Evolutionary conservation across 805 yeast species (phyloP).

Genomic region (Hanseniaspora thailandica): DNA sequence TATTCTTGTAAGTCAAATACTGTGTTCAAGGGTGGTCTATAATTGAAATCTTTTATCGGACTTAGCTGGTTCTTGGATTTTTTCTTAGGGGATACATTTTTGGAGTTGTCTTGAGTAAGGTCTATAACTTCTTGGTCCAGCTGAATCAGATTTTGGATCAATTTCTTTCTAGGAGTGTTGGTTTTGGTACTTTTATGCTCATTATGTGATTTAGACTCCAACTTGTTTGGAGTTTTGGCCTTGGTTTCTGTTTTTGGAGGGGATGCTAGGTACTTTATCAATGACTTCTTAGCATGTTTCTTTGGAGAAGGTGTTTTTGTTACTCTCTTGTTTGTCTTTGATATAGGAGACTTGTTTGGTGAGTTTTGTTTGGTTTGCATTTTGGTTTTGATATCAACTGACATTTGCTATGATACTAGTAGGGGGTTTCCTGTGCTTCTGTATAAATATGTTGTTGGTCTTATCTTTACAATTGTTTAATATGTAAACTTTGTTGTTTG

Average conservation of each 20-base stretch:
- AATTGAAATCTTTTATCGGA: conserved; percentile 28
- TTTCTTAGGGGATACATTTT: not conserved
- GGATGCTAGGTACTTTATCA: not conserved
- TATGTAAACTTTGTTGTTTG: no score
- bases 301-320: conserved; percentile 10
- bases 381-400: not conserved
- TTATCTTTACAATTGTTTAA: no score
- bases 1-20: conserved; percentile 30
- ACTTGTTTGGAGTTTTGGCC: not conserved
- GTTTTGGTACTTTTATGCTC: not conserved
- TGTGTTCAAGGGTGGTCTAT: conserved; percentile 38
- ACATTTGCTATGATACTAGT: not conserved
- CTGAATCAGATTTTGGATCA: conserved; percentile 7
- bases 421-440: no score
- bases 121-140: not conserved
- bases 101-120: not conserved
- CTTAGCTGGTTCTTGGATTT: conserved; percentile 11
- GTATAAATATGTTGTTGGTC: no score
- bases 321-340: conserved; percentile 1
- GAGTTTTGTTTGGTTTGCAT: not conserved
- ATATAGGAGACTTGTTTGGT: not conserved
- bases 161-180: conserved; percentile 1
- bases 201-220: not conserved
- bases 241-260: conserved; percentile 8
- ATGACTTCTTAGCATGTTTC: not conserved